Percentiles rank a stretch among this genome's conserved stretches.
Conservation (phyloP, 805 yeast genomes). For the Starmerella stigmatis region DNA sequence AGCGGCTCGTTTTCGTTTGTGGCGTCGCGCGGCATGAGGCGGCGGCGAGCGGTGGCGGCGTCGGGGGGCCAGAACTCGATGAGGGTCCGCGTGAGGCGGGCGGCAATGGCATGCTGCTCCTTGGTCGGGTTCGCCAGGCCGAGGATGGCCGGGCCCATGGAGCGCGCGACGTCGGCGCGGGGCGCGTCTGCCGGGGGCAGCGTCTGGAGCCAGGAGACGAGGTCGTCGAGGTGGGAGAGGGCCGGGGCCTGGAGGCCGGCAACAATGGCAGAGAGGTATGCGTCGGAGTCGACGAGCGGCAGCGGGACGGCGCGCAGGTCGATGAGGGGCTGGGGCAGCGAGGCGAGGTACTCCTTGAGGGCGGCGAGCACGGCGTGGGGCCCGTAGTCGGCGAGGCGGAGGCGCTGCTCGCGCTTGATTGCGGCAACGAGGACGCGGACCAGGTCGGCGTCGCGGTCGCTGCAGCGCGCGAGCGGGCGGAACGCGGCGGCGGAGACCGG, state of each 20-base stretch:
- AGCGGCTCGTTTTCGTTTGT: neutral
- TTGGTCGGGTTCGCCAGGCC: conserved; percentile 41
- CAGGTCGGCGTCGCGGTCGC: conserved; percentile 6
- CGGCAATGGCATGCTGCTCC: conserved; percentile 42
- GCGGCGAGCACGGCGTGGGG: conserved; percentile 41
- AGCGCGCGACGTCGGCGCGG: conserved; percentile 32
- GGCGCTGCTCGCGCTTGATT: conserved; percentile 40
- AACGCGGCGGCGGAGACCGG: neutral
- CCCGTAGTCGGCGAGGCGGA: conserved; percentile 49
- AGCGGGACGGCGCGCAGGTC: conserved; percentile 40
- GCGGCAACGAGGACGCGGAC: conserved; percentile 23
- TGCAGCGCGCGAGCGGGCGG: conserved; percentile 2
- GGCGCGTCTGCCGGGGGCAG: neutral
- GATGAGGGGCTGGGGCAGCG: conserved; percentile 45
- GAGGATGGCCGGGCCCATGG: conserved; percentile 46
- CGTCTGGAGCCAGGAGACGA: neutral
- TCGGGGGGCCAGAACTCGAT: conserved; percentile 35
- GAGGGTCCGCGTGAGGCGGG: conserved; percentile 44
- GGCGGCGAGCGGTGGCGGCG: neutral
- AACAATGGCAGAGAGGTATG: conserved; percentile 36
- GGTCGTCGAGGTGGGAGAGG: conserved; percentile 5
- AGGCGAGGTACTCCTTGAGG: conserved; percentile 39
- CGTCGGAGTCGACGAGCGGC: conserved; percentile 44
- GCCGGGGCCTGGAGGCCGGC: conserved; percentile 18
- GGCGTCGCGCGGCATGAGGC: neutral